Percentiles rank a stretch among this genome's conserved stretches.
Evolutionary conservation across 306 rosid species (phyloP).

Genomic region (Rosa rugosa): DNA sequence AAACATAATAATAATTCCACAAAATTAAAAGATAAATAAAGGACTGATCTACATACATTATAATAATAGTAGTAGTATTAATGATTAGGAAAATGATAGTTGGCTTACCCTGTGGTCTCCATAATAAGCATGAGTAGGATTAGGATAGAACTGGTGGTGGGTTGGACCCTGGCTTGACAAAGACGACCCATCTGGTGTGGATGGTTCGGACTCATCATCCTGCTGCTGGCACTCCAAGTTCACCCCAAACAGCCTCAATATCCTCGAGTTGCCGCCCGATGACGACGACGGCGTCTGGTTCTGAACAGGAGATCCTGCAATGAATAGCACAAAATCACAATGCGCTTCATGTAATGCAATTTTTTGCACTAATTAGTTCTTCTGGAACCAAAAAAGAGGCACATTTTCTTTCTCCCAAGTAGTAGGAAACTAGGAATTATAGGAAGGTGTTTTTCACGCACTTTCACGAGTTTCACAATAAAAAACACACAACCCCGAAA

Average conservation of each 20-base stretch:
- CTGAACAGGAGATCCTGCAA: constrained; percentile 36
- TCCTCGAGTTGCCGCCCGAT: constrained; percentile 55
- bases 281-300: constrained; percentile 42
- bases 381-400: background rate
- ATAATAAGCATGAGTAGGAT: constrained; percentile 36
- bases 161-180: constrained; percentile 46
- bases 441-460: constrained; percentile 53
- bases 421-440: constrained; percentile 4
- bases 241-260: constrained; percentile 88
- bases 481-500: too few species aligned
- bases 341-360: background rate
- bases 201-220: constrained; percentile 48
- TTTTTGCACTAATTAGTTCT: background rate
- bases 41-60: background rate
- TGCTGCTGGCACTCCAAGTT: constrained; percentile 78
- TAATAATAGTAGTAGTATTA: background rate
- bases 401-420: constrained; percentile 42
- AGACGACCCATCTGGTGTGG: constrained; percentile 43
- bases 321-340: background rate
- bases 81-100: constrained; percentile 14
- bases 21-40: background rate
- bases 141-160: constrained; percentile 35
- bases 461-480: too few species aligned
- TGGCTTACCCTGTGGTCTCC: constrained; percentile 63
- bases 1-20: background rate